phyloP scores from a whole-genome alignment of 306 rosid genomes.

The Morella rubra region DNA sequence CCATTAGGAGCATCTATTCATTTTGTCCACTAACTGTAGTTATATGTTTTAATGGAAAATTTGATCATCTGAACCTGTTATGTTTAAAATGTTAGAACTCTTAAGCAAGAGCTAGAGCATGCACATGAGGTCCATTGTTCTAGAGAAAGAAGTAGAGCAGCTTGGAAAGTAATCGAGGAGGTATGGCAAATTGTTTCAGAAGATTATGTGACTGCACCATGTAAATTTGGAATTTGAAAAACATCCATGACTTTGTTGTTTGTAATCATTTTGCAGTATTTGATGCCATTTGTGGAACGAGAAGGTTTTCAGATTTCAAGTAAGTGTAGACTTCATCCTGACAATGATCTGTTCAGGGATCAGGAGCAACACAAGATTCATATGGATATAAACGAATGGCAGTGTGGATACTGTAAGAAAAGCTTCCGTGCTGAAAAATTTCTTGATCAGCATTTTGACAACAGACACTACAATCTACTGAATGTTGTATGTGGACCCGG shows the following conservation, averaged over 20 bases:
- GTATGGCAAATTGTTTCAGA: slow-evolving; percentile 35
- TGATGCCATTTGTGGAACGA: slow-evolving; percentile 77
- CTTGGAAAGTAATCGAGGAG: slow-evolving; percentile 70
- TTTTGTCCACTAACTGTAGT: slow-evolving; percentile 12
- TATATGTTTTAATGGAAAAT: slow-evolving; percentile 8
- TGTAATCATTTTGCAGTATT: slow-evolving; percentile 53
- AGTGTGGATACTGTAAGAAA: slow-evolving; percentile 92
- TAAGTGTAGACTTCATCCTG: slow-evolving; percentile 77
- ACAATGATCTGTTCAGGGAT: slow-evolving; percentile 77
- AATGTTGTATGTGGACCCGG: slow-evolving; percentile 61
- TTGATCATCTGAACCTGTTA: slow-evolving; percentile 3
- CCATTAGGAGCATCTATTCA: neutral
- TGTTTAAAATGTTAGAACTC: slow-evolving; percentile 37
- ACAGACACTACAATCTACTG: slow-evolving; percentile 85
- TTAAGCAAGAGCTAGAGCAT: slow-evolving; percentile 46
- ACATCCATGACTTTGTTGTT: slow-evolving; percentile 22
- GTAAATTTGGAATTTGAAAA: slow-evolving; percentile 22
- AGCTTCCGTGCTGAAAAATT: slow-evolving; percentile 83
- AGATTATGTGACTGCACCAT: slow-evolving; percentile 4
- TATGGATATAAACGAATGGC: slow-evolving; percentile 78
- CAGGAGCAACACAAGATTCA: slow-evolving; percentile 88
- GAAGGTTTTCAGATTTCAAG: slow-evolving; percentile 61
- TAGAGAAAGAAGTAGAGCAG: slow-evolving; percentile 83
- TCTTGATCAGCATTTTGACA: slow-evolving; percentile 93
- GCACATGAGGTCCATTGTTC: slow-evolving; percentile 77